Conservation (phyloP, 179 eudicot genomes). For the Drosera spatulata region DNA sequence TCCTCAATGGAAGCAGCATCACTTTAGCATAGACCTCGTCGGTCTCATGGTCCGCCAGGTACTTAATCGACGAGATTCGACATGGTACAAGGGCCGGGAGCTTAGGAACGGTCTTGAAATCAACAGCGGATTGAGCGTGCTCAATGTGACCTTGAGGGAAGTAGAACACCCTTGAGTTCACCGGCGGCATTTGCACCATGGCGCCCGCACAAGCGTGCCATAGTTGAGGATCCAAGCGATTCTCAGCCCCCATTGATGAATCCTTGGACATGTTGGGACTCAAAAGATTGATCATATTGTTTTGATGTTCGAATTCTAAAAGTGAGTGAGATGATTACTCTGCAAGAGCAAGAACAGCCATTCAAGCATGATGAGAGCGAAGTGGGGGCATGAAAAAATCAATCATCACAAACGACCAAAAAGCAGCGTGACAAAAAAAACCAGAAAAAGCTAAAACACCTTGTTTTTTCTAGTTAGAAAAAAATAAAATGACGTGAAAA, state of each 20-base stretch:
- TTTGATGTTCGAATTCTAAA: no score
- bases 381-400: no score
- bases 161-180: slow-evolving; percentile 26
- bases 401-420: no score
- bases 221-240: slow-evolving; percentile 25
- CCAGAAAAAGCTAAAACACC: no score
- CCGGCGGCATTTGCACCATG: slow-evolving; percentile 36
- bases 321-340: no score
- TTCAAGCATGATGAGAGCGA: no score
- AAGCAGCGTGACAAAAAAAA: no score
- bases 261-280: slow-evolving; percentile 6
- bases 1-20: slow-evolving; percentile 16
- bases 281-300: slow-evolving; percentile 22
- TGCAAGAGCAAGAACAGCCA: no score
- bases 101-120: slow-evolving; percentile 14
- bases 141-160: slow-evolving; percentile 38
- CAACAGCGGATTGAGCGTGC: slow-evolving; percentile 23
- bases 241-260: slow-evolving; percentile 10
- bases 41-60: slow-evolving; percentile 24
- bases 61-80: slow-evolving; percentile 15
- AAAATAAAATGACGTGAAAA: no score
- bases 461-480: no score
- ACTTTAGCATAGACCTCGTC: slow-evolving; percentile 31
- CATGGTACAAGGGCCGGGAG: slow-evolving; percentile 24
- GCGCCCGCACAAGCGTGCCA: slow-evolving; percentile 45